Percentiles rank a stretch among this genome's conserved stretches.
Conservation (phyloP, 202 grass and related monocot species). For the Elaeis oleifera region DNA sequence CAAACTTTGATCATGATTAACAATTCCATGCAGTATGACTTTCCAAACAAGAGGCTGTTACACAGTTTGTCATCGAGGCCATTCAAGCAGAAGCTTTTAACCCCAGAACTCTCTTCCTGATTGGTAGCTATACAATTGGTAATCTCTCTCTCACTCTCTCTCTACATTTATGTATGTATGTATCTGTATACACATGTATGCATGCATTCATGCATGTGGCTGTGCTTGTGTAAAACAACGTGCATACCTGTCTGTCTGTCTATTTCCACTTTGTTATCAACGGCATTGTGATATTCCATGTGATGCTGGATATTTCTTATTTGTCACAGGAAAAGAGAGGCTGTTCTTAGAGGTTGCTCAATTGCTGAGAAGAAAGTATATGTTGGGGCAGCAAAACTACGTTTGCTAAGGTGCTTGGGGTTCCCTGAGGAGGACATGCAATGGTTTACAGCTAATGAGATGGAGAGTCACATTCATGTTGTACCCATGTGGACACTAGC, state of each 20-base stretch:
- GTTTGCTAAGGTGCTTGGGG: constrained; percentile 56
- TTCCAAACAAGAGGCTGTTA: constrained; percentile 75
- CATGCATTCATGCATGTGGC: too few relatives aligned
- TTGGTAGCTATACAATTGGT: constrained; percentile 98
- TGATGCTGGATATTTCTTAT: neutral
- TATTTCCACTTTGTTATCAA: constrained; percentile 3
- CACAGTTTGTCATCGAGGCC: constrained; percentile 91
- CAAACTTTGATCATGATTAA: neutral
- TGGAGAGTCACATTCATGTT: constrained; percentile 91
- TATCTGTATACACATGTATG: too few relatives aligned
- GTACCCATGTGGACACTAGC: constrained; percentile 95
- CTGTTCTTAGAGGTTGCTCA: constrained; percentile 77
- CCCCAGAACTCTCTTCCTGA: constrained; percentile 83
- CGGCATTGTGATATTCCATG: neutral
- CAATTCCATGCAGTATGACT: constrained; percentile 62
- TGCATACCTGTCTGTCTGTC: too few relatives aligned
- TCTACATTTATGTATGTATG: neutral
- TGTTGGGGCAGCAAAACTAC: constrained; percentile 71
- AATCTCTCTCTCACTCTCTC: constrained; percentile 19
- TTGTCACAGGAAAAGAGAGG: constrained; percentile 71
- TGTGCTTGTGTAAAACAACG: too few relatives aligned
- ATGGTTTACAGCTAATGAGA: constrained; percentile 90
- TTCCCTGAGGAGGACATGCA: constrained; percentile 72
- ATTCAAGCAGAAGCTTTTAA: constrained; percentile 98
- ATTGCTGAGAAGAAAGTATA: constrained; percentile 77